These are phyloP conservation scores for Kwoniella heveanensis DNA, from an alignment of 768 basidiomycete species.

Conservation along the genomic window DNA sequence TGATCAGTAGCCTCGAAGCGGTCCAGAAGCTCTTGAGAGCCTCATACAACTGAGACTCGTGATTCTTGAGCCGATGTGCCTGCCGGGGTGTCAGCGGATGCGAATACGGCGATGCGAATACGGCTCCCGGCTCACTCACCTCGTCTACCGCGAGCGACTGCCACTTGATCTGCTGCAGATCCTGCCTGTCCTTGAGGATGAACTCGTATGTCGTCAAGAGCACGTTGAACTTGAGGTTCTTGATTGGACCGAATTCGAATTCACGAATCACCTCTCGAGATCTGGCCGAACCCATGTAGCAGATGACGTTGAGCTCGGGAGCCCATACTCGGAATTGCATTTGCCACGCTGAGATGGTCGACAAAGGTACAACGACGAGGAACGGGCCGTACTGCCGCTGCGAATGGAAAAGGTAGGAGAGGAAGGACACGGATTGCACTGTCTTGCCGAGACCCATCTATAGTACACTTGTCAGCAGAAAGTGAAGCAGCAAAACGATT, in stretches of 20 bases:
- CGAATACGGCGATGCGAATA: too few species aligned
- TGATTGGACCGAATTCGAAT: conserved; percentile 88
- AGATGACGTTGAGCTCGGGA: conserved; percentile 93
- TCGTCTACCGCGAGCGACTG: conserved; percentile 95
- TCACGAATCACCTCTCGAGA: conserved; percentile 88
- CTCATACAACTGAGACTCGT: conserved; percentile 94
- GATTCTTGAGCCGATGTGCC: conserved; percentile 98
- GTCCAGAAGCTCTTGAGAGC: conserved; percentile 85
- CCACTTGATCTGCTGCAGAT: conserved; percentile 93
- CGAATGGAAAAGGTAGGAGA: conserved; percentile 92
- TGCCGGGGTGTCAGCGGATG: too few species aligned
- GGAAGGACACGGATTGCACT: conserved; percentile 93
- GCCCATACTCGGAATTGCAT: conserved; percentile 92
- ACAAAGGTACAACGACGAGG: conserved; percentile 94
- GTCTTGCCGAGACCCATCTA: conserved; percentile 96
- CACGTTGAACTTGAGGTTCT: conserved; percentile 91
- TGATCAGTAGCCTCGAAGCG: conserved; percentile 91
- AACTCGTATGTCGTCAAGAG: conserved; percentile 96
- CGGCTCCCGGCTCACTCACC: conserved; percentile 61
- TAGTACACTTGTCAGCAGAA: background rate
- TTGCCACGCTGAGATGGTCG: conserved; percentile 98
- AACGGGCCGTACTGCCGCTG: conserved; percentile 93
- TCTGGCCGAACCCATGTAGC: conserved; percentile 85
- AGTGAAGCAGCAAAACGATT: background rate
- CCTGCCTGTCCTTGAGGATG: conserved; percentile 82